phyloP scores from a whole-genome alignment of 345 rosid genomes.

The Eucalyptus sideroxylon region DNA sequence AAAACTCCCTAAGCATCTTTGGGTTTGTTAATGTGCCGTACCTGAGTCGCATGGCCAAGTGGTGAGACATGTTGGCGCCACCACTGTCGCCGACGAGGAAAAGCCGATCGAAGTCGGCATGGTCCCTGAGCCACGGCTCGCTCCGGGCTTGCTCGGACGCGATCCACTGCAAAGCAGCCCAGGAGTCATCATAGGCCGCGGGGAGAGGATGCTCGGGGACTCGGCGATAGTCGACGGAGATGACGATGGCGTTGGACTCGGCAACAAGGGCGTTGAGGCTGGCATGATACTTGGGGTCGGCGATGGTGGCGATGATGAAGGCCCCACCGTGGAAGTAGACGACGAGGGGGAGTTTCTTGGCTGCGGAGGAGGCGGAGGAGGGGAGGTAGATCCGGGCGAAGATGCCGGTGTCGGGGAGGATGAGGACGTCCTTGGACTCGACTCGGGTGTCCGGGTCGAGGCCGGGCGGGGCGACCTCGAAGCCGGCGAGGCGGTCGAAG shows the following conservation, averaged over 20 bases:
- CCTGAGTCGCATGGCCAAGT: constrained; percentile 31
- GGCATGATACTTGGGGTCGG: constrained; percentile 47
- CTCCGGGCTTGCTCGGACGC: not conserved
- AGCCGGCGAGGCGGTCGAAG: constrained; percentile 47
- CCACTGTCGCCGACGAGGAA: constrained; percentile 65
- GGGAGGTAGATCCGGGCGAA: constrained; percentile 58
- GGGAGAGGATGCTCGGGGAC: constrained; percentile 78
- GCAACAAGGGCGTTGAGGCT: constrained; percentile 45
- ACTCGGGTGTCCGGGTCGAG: constrained; percentile 43
- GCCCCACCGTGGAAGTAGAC: constrained; percentile 82
- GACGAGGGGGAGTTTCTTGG: constrained; percentile 45
- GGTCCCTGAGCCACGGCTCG: constrained; percentile 40
- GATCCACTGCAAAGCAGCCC: constrained; percentile 49
- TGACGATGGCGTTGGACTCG: constrained; percentile 13
- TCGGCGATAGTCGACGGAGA: constrained; percentile 57
- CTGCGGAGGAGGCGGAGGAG: not conserved
- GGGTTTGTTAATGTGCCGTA: not conserved
- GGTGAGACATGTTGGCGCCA: constrained; percentile 64
- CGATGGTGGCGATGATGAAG: constrained; percentile 40
- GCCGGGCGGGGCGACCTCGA: constrained; percentile 40
- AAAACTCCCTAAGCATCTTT: not conserved
- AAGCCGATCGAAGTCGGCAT: constrained; percentile 27
- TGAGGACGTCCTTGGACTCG: constrained; percentile 47
- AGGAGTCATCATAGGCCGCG: constrained; percentile 52
- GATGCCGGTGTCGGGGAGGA: constrained; percentile 24